A percentile compares a stretch with the other conserved stretches of the same genome.
Evolutionary conservation across 495 filamentous ascomycete species (phyloP).

Genomic region (Aspergillus mulundensis): DNA sequence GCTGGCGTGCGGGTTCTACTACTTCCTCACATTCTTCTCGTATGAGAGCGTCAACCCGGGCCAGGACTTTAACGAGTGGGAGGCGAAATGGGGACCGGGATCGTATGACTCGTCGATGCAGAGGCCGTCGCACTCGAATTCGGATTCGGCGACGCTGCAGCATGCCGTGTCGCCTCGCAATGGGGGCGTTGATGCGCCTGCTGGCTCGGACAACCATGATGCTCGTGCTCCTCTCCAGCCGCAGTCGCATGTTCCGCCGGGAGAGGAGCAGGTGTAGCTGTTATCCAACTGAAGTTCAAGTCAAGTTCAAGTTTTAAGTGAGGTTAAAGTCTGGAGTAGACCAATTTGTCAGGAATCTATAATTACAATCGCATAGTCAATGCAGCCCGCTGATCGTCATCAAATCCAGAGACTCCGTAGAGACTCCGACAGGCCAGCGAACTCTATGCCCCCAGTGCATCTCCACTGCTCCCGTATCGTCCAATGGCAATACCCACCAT

Average conservation of each 20-base stretch:
- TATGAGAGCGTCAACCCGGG: conserved; percentile 78
- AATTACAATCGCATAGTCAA: background rate
- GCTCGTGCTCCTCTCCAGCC: too few relatives aligned
- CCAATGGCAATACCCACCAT: background rate
- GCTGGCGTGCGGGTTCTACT: conserved; percentile 65
- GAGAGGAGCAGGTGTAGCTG: background rate
- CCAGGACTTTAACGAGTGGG: conserved; percentile 55
- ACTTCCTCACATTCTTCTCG: conserved; percentile 60
- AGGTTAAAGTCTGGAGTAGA: too few relatives aligned
- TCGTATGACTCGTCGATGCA: conserved; percentile 15
- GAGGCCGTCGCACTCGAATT: conserved; percentile 14
- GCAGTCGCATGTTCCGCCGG: background rate
- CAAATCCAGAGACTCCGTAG: background rate
- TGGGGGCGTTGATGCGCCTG: background rate
- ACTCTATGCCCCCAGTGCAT: background rate
- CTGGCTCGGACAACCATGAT: too few relatives aligned
- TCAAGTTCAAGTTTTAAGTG: too few relatives aligned
- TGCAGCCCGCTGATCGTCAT: background rate
- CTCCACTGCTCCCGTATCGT: too few relatives aligned
- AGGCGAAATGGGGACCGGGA: conserved; percentile 19
- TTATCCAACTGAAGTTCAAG: too few relatives aligned
- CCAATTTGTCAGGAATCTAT: background rate
- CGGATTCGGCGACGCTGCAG: conserved; percentile 17
- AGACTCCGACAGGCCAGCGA: background rate
- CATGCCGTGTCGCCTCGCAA: background rate